Conservation (phyloP, 1,284 basidiomycete genomes). For the Puccinia coronata region DNA sequence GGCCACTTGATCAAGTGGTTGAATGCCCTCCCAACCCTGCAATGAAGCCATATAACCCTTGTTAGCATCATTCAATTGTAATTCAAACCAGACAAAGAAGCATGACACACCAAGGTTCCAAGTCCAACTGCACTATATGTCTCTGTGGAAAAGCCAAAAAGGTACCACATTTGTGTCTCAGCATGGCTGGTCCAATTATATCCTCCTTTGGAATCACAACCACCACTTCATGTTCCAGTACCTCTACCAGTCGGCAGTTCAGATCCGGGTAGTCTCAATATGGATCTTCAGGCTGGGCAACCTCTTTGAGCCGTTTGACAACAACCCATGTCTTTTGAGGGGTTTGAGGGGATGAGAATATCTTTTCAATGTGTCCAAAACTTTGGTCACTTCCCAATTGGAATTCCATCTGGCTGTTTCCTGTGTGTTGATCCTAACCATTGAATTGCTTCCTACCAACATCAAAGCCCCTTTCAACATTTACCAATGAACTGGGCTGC, state of each 20-base stretch:
- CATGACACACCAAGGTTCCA: neutral
- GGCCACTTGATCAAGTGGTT: too few species aligned
- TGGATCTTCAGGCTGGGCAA: neutral
- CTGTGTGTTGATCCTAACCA: neutral
- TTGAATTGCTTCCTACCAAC: neutral
- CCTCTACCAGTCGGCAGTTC: neutral
- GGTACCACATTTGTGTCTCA: neutral
- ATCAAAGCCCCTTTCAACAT: neutral
- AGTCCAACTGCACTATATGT: neutral
- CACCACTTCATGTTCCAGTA: neutral
- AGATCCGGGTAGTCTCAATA: slow-evolving; percentile 11
- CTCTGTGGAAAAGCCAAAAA: neutral
- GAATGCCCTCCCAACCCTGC: slow-evolving; percentile 26
- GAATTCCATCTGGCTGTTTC: slow-evolving; percentile 15
- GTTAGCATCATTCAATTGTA: neutral
- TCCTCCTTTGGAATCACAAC: neutral
- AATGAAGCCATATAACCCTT: neutral
- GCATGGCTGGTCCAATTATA: slow-evolving; percentile 7
- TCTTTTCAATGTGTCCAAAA: neutral
- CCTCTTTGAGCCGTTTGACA: slow-evolving; percentile 3
- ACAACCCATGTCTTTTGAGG: neutral
- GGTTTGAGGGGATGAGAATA: neutral
- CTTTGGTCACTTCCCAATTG: slow-evolving; percentile 13
- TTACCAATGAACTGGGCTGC: neutral
- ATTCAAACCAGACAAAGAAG: too few species aligned